Conservation (phyloP, 2,329 filamentous ascomycete genomes). For the Cladosporium sphaerospermum region DNA sequence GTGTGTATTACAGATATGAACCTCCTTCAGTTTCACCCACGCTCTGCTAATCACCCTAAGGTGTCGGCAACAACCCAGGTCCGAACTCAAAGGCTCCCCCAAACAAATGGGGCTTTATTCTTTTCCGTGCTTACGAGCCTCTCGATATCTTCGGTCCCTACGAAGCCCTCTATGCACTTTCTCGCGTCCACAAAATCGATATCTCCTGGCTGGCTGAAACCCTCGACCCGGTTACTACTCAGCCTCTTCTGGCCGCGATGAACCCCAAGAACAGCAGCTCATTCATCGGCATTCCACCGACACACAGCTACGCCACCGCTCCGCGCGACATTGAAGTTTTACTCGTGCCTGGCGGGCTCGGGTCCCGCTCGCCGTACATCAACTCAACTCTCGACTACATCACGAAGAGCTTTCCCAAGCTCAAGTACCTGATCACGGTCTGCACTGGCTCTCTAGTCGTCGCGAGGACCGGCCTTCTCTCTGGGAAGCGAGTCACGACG, state of each 20-base stretch:
- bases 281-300: constrained; percentile 39
- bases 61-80: neutral
- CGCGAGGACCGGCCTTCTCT: constrained; percentile 54
- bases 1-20: neutral
- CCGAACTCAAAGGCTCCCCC: neutral
- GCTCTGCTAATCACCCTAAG: neutral
- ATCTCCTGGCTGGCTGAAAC: constrained; percentile 31
- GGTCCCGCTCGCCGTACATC: constrained; percentile 39
- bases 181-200: constrained; percentile 21
- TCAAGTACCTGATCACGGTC: constrained; percentile 56
- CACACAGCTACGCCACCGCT: constrained; percentile 49
- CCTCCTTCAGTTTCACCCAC: too few species aligned
- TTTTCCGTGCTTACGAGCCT: constrained; percentile 7
- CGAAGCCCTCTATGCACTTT: constrained; percentile 39
- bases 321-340: constrained; percentile 53
- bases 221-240: constrained; percentile 31
- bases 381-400: constrained; percentile 23
- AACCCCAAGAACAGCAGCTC: constrained; percentile 22
- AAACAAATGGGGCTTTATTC: constrained; percentile 8
- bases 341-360: constrained; percentile 59
- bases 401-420: constrained; percentile 37
- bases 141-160: constrained; percentile 38
- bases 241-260: constrained; percentile 6
- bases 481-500: constrained; percentile 57
- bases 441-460: constrained; percentile 60